Evolutionary conservation across 805 yeast genomes (phyloP).

Genomic region (Monosporozyma solicola): DNA sequence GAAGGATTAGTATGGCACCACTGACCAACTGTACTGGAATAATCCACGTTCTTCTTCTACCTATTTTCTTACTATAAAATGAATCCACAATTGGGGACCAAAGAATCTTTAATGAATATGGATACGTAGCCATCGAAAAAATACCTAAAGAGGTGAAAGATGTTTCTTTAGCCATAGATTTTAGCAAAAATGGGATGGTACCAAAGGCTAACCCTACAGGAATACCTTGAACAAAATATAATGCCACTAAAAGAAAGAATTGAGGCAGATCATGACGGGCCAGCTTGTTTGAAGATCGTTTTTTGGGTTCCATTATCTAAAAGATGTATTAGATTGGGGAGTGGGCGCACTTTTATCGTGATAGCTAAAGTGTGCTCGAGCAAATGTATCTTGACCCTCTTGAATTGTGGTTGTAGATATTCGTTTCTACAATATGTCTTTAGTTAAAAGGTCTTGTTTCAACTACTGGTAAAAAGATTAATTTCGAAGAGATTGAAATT

Average conservation of each 20-base stretch:
- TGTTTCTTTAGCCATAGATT: constrained; percentile 49
- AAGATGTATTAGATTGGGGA: neutral
- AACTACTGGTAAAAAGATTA: neutral
- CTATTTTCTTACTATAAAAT: constrained; percentile 52
- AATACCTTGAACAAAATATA: constrained; percentile 88
- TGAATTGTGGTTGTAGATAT: neutral
- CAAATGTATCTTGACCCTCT: neutral
- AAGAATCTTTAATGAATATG: constrained; percentile 80
- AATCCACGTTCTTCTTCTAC: constrained; percentile 89
- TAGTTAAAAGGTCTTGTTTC: neutral
- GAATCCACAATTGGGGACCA: constrained; percentile 98
- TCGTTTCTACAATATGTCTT: neutral
- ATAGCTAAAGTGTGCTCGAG: neutral
- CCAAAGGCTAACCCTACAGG: constrained; percentile 97
- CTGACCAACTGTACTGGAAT: constrained; percentile 84
- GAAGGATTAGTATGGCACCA: constrained; percentile 51
- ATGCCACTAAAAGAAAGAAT: constrained; percentile 58
- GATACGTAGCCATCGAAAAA: constrained; percentile 87
- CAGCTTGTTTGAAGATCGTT: constrained; percentile 8
- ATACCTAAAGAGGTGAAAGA: constrained; percentile 85
- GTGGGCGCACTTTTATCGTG: neutral
- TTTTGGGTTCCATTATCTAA: constrained; percentile 3
- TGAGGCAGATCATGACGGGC: constrained; percentile 56
- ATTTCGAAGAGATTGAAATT: no score
- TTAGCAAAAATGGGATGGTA: constrained; percentile 80